phyloP scores from a whole-genome alignment of 1,284 basidiomycete genomes.

The Ganoderma lucidum region DNA sequence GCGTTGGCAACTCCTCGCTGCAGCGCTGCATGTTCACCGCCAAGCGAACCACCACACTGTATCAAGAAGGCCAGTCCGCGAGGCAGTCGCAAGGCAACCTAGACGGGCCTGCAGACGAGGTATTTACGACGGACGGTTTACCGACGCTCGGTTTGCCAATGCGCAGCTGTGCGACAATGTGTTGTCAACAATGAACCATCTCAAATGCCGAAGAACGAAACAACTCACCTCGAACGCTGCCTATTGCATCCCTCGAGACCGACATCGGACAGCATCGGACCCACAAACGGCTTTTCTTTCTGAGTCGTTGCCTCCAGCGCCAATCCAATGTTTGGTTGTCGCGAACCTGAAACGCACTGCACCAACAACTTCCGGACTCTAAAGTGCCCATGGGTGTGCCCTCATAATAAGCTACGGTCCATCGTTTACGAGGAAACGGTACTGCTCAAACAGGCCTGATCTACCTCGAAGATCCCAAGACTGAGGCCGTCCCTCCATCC shows the following conservation, averaged over 20 bases:
- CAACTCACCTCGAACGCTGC: slow-evolving; percentile 4
- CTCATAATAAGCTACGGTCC: background rate
- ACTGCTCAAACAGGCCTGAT: slow-evolving; percentile 30
- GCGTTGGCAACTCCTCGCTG: background rate
- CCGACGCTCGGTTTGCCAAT: background rate
- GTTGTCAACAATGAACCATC: slow-evolving; percentile 15
- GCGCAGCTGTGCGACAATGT: background rate
- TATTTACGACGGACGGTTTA: background rate
- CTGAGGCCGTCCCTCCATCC: slow-evolving; percentile 42
- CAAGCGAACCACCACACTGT: background rate
- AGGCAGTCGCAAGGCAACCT: slow-evolving; percentile 9
- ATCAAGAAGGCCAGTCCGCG: slow-evolving; percentile 1
- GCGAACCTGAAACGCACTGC: background rate
- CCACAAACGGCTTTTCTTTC: background rate
- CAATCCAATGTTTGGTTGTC: background rate
- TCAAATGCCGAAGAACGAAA: slow-evolving; percentile 1
- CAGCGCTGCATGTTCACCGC: slow-evolving; percentile 6
- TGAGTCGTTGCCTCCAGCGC: slow-evolving; percentile 3
- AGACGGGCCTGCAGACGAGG: background rate
- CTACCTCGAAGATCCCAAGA: slow-evolving; percentile 43
- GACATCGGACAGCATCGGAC: background rate
- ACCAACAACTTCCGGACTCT: background rate
- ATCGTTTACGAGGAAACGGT: slow-evolving; percentile 3
- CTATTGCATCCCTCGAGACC: background rate
- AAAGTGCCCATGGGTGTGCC: background rate